Conservation (phyloP, 139 green algal species). For the Zygnema circumcarinatum region DNA sequence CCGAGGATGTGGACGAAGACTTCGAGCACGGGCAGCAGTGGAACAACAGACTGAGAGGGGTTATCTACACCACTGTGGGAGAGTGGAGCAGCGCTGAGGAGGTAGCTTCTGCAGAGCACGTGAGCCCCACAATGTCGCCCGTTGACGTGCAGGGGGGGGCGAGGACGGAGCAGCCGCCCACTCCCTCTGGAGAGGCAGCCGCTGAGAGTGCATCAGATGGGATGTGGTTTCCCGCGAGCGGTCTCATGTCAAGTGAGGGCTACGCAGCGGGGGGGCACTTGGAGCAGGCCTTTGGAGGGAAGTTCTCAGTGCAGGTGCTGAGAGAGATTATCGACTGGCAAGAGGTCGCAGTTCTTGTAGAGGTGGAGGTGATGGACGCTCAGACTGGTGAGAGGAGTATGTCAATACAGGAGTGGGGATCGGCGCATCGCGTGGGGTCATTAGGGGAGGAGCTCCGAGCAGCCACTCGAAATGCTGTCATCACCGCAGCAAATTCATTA, state of each 20-base stretch:
- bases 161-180: background rate
- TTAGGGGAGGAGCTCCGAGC: constrained; percentile 16
- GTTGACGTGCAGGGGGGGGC: background rate
- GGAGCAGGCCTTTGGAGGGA: constrained; percentile 24
- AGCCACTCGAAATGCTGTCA: constrained; percentile 17
- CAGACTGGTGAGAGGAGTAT: background rate
- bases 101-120: constrained; percentile 5
- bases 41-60: constrained; percentile 16
- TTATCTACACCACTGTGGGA: constrained; percentile 42
- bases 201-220: background rate
- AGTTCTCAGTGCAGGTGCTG: constrained; percentile 18
- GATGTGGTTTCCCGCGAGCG: background rate
- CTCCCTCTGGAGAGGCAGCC: background rate
- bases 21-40: background rate
- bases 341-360: constrained; percentile 35
- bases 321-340: constrained; percentile 26
- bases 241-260: background rate
- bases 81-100: constrained; percentile 39
- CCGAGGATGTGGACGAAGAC: background rate
- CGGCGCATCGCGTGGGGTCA: constrained; percentile 4
- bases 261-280: constrained; percentile 4
- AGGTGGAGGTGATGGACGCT: constrained; percentile 26
- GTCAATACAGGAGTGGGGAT: constrained; percentile 40
- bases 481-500: background rate
- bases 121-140: constrained; percentile 16